Evolutionary conservation across 495 filamentous ascomycete species (phyloP).

Genomic region (Daldinia vernicosa): DNA sequence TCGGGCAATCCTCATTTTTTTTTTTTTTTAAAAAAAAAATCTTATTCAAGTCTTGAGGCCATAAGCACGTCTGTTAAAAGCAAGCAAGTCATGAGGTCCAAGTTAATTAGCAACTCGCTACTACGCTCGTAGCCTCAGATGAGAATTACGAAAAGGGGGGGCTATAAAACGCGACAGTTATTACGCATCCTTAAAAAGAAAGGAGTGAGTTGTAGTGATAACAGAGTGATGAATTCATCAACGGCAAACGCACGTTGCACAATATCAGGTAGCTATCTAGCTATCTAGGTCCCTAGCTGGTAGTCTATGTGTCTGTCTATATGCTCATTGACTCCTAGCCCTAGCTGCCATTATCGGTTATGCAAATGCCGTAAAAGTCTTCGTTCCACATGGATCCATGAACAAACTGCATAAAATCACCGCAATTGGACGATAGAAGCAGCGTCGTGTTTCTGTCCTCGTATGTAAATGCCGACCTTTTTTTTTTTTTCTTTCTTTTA

Average conservation of each 20-base stretch:
- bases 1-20: neutral
- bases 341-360: neutral
- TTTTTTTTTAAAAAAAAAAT: neutral
- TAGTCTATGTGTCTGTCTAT: neutral
- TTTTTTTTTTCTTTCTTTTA: neutral
- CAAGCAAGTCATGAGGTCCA: neutral
- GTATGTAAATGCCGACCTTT: slow-evolving; percentile 21
- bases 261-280: neutral
- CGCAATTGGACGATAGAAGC: neutral
- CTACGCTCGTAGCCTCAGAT: neutral
- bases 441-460: neutral
- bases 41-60: neutral
- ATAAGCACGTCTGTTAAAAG: neutral
- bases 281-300: neutral
- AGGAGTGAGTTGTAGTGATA: neutral
- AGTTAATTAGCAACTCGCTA: neutral
- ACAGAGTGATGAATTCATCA: neutral
- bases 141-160: neutral
- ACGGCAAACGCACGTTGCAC: neutral
- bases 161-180: neutral
- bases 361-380: neutral
- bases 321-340: neutral
- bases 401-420: neutral
- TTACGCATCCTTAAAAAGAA: neutral
- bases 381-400: neutral